Percentiles rank a stretch among this genome's conserved stretches.
Evolutionary conservation across 768 basidiomycete species (phyloP).

Genomic region (Gyrodon lividus): DNA sequence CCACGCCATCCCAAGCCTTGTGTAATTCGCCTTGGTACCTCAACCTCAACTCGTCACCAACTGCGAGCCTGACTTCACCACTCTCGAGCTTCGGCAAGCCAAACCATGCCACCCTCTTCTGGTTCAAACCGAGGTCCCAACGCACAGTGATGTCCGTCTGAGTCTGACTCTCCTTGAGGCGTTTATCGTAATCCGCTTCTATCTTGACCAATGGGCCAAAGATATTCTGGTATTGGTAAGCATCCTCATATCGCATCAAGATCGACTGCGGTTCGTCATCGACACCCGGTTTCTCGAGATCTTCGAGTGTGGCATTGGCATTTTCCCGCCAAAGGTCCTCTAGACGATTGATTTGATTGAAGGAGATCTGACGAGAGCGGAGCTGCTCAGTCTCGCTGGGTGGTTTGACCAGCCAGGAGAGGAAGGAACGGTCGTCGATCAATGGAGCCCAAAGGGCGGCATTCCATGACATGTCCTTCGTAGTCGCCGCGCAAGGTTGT

Average conservation of each 20-base stretch:
- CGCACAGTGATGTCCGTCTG: conserved; percentile 95
- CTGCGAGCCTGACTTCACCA: conserved; percentile 94
- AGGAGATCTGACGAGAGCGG: conserved; percentile 94
- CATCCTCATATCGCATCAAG: conserved; percentile 90
- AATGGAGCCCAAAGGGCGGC: conserved; percentile 96
- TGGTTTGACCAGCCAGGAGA: conserved; percentile 99
- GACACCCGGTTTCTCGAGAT: conserved; percentile 94
- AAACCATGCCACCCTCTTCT: conserved; percentile 99
- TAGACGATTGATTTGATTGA: conserved; percentile 93
- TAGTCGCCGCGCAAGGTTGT: conserved; percentile 96
- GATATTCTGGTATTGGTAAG: conserved; percentile 99
- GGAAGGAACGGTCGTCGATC: conserved; percentile 96
- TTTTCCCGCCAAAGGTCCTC: conserved; percentile 99
- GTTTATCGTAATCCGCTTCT: conserved; percentile 98
- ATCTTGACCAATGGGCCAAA: conserved; percentile 99
- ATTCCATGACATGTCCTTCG: conserved; percentile 99
- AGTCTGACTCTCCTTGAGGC: conserved; percentile 96
- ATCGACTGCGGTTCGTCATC: conserved; percentile 98
- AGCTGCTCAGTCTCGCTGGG: conserved; percentile 96
- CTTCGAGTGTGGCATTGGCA: conserved; percentile 89
- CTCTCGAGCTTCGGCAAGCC: conserved; percentile 94
- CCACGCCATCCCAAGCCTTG: conserved; percentile 95
- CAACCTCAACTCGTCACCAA: conserved; percentile 92
- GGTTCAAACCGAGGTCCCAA: conserved; percentile 98
- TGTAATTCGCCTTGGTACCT: conserved; percentile 88